Percentiles rank a stretch among this genome's conserved stretches.
These are phyloP conservation scores for Harrya chromipes DNA, from an alignment of 768 basidiomycete genomes.

Conservation along the genomic window DNA sequence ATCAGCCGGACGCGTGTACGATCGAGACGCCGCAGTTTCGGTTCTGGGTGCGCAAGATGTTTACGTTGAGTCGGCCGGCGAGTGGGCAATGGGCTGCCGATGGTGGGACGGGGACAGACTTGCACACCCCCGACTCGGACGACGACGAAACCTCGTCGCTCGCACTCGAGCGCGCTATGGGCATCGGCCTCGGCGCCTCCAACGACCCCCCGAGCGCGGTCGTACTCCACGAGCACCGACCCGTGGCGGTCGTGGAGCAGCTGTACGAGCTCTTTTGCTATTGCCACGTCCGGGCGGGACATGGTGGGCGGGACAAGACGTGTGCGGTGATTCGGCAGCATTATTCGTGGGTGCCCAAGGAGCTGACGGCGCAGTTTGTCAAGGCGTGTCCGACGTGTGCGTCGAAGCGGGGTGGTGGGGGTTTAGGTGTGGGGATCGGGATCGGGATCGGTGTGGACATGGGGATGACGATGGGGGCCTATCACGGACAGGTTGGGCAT, in stretches of 20 bases:
- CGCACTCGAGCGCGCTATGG: slow-evolving; percentile 18
- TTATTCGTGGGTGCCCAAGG: slow-evolving; percentile 85
- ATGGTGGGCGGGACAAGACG: slow-evolving; percentile 82
- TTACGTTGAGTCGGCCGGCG: slow-evolving; percentile 42
- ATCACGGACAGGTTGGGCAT: too few relatives aligned
- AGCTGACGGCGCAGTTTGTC: slow-evolving; percentile 76
- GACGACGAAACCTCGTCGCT: slow-evolving; percentile 5
- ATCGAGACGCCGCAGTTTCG: slow-evolving; percentile 65
- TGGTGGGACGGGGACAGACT: not conserved
- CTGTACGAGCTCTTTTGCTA: slow-evolving; percentile 76
- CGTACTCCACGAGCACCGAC: slow-evolving; percentile 66
- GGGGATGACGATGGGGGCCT: not conserved
- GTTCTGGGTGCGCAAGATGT: slow-evolving; percentile 85
- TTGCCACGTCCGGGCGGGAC: slow-evolving; percentile 61
- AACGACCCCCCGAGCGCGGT: slow-evolving; percentile 34
- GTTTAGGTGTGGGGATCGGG: slow-evolving; percentile 12
- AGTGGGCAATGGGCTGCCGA: not conserved
- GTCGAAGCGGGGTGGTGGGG: slow-evolving; percentile 38
- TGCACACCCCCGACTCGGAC: not conserved
- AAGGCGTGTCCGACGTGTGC: slow-evolving; percentile 76
- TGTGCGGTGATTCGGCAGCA: slow-evolving; percentile 58
- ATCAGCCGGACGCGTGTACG: slow-evolving; percentile 45
- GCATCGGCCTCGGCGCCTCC: slow-evolving; percentile 10
- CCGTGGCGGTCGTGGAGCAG: slow-evolving; percentile 75
- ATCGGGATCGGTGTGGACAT: not conserved